Evolutionary conservation across 495 filamentous ascomycete species (phyloP).

Genomic region (Xylaria cubensis): DNA sequence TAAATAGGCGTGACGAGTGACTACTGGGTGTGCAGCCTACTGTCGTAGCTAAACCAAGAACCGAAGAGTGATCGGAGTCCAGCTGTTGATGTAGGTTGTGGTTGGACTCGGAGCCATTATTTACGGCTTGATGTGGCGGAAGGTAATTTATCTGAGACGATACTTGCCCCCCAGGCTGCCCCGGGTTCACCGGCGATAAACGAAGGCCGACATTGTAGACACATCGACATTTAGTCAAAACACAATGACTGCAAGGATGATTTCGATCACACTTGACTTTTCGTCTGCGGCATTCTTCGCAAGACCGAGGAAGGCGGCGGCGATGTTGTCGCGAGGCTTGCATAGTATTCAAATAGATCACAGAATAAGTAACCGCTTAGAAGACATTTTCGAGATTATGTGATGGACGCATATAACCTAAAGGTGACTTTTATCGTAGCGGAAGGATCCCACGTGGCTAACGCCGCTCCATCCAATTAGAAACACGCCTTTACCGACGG

Average conservation of each 20-base stretch:
- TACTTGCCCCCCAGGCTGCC: background rate
- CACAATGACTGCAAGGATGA: slow-evolving; percentile 51
- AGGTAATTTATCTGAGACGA: background rate
- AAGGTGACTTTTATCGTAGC: background rate
- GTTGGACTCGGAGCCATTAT: background rate
- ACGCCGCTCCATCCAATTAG: slow-evolving; percentile 4
- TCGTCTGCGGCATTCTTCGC: slow-evolving; percentile 60
- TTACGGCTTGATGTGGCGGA: background rate
- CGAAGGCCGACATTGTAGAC: slow-evolving; percentile 3
- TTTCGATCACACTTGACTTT: slow-evolving; percentile 64
- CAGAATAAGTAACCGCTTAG: background rate
- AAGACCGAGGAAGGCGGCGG: slow-evolving; percentile 47
- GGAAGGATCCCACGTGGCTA: background rate
- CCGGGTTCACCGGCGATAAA: background rate
- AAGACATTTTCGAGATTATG: background rate
- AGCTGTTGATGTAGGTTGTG: background rate
- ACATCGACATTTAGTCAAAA: slow-evolving; percentile 20
- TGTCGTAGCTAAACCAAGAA: background rate
- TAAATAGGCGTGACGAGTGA: background rate
- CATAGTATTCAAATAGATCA: slow-evolving; percentile 1
- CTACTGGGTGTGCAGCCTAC: background rate
- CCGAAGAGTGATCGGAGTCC: background rate
- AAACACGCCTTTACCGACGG: background rate
- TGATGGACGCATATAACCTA: background rate
- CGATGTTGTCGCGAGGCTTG: slow-evolving; percentile 16